Conservation (phyloP, 352 stramenopile species). For the Phytophthora sp. region DNA sequence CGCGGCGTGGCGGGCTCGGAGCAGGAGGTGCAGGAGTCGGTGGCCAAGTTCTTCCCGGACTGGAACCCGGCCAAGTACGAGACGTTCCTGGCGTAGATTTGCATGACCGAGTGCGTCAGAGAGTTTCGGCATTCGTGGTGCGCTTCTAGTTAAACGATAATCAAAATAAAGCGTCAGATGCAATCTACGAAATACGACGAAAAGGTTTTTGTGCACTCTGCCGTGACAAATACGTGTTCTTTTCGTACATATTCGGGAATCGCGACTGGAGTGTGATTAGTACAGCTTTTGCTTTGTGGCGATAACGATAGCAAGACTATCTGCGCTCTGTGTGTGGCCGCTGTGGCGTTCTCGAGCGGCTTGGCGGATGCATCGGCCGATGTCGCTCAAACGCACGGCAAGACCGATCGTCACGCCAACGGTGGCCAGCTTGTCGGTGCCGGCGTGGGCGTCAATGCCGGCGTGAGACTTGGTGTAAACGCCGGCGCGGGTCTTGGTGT, state of each 20-base stretch:
- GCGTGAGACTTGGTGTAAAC: not conserved
- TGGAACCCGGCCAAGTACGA: not conserved
- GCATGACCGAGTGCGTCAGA: too few species aligned
- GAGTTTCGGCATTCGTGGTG: too few species aligned
- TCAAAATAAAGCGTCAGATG: too few species aligned
- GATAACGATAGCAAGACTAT: slow-evolving; percentile 14
- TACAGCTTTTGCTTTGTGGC: too few species aligned
- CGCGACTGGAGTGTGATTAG: too few species aligned
- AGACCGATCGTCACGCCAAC: not conserved
- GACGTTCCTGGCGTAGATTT: slow-evolving; percentile 16
- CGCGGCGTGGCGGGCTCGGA: too few species aligned
- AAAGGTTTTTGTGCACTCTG: too few species aligned
- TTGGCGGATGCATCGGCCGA: not conserved
- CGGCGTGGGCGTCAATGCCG: not conserved
- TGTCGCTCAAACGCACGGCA: not conserved
- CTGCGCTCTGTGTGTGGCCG: not conserved
- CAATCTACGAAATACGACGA: too few species aligned
- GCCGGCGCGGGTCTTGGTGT: not conserved
- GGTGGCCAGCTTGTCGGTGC: not conserved
- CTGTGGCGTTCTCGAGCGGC: slow-evolving; percentile 1
- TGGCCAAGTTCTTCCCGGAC: not conserved
- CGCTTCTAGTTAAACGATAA: too few species aligned
- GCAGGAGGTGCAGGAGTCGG: too few species aligned
- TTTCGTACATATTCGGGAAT: too few species aligned
- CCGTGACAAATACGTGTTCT: too few species aligned